Conservation (phyloP, 2,329 filamentous ascomycete species). For the Juglanconis oblonga region DNA sequence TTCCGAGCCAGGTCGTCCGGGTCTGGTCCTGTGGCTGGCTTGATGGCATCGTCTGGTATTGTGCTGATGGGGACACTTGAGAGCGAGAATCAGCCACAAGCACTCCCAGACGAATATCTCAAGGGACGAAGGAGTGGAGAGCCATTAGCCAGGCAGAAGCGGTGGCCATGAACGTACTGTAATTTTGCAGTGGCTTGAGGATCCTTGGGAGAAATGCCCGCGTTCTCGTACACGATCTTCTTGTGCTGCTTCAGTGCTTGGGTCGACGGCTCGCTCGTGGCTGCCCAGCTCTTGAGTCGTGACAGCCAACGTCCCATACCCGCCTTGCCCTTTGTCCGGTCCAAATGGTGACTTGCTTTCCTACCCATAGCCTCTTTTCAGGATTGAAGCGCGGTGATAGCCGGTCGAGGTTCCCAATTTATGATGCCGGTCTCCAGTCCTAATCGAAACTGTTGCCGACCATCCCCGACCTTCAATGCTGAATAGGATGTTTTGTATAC, state of each 20-base stretch:
- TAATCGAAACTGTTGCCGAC: too few relatives aligned
- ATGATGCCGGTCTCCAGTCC: too few relatives aligned
- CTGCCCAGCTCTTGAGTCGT: conserved; percentile 47
- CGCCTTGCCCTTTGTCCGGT: conserved; percentile 25
- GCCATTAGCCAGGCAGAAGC: background rate
- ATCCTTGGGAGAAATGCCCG: conserved; percentile 42
- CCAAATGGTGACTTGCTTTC: too few relatives aligned
- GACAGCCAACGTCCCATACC: conserved; percentile 35
- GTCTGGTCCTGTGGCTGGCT: conserved; percentile 40
- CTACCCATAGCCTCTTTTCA: too few relatives aligned
- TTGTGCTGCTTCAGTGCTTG: conserved; percentile 47
- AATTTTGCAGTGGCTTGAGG: conserved; percentile 43
- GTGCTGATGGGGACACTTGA: conserved; percentile 37
- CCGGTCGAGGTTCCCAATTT: too few relatives aligned
- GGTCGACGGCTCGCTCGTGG: conserved; percentile 46
- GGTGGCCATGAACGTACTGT: conserved; percentile 25
- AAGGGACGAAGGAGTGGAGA: background rate
- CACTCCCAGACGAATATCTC: background rate
- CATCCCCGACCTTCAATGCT: too few relatives aligned
- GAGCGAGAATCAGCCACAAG: background rate
- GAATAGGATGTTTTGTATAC: too few relatives aligned
- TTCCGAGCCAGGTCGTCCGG: conserved; percentile 42
- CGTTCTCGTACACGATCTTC: conserved; percentile 38
- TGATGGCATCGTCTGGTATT: conserved; percentile 44
- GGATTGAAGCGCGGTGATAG: too few relatives aligned